Base-by-base conservation (phyloP, 176 grass and related monocot species). In the Oryza australiensis region DNA sequence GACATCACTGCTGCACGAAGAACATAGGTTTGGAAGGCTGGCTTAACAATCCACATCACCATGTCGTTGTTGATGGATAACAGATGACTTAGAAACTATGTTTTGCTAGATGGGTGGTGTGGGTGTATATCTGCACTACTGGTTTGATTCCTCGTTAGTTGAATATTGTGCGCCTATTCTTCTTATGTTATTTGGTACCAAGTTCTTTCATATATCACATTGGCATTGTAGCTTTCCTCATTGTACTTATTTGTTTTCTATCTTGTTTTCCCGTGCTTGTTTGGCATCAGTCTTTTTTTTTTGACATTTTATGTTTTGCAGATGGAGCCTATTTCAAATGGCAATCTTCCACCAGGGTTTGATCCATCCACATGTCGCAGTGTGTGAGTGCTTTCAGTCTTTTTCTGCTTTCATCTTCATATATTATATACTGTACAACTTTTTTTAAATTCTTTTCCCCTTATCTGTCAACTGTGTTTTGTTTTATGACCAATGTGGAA, bases 321-420 rank as follows among this genome's bases (percentile, higher is more conserved):
- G 93, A 90, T 94, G 89, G 93, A 94, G 62, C 93, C 93, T 90
- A 70, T 94, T 94, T 91, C 93, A 85, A 94, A 90, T 89, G 93
- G 93, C 87, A 94, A 94, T 83, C 93, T 94, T 80, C 93, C 93
- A 23, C 93, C 93, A 78, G 89, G 93, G 70, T 94, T 94, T 90
- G 93, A 94, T 89, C 82, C 93, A 62, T 94, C 93, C 77, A 90
- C 93, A 78, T 94, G 93, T 86, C 89, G 89, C 85, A 94, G 93
- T 90, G 93, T 94, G 93, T 94, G 93, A 94, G 93, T 94, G 81
- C 57, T 87, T 91, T 77, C 12, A 12, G 80, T 80, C 65, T 87
- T 73, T 87, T 91, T 86, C 55, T 69, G 60, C 76, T 92, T 85
- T 62, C 26, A 68, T 34, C 62, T 84, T 40, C 65, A 74, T 85